Evolutionary conservation across 2,329 filamentous ascomycete genomes (phyloP).

Genomic region (Beauveria brongniartii): DNA sequence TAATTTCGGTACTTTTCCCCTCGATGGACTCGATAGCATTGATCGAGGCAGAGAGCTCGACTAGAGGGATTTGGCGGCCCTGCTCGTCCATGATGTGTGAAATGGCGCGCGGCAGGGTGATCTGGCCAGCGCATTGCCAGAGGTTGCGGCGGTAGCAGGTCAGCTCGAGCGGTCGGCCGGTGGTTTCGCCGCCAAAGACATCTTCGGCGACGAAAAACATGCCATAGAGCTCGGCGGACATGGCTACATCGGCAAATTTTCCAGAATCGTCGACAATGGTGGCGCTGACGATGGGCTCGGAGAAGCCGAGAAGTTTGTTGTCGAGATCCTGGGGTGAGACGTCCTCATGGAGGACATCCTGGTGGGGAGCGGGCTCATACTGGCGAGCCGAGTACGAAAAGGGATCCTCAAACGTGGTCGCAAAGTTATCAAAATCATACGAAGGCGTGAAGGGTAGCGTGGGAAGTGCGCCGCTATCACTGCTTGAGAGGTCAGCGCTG

Average conservation of each 20-base stretch:
- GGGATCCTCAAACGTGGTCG: constrained; percentile 57
- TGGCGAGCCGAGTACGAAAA: constrained; percentile 49
- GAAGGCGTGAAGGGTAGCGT: constrained; percentile 46
- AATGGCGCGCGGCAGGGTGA: constrained; percentile 67
- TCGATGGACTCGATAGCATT: constrained; percentile 88
- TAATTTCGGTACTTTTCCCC: constrained; percentile 85
- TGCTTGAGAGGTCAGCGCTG: constrained; percentile 12
- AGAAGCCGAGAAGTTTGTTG: constrained; percentile 69
- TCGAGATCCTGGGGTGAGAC: constrained; percentile 50
- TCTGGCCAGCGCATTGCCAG: constrained; percentile 86
- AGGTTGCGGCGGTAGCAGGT: constrained; percentile 93
- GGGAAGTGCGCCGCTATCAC: constrained; percentile 27
- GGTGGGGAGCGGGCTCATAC: constrained; percentile 36
- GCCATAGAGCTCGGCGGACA: constrained; percentile 72
- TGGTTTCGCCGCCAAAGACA: constrained; percentile 56
- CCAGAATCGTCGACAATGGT: constrained; percentile 59
- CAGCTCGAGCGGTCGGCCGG: constrained; percentile 62
- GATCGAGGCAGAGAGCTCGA: constrained; percentile 73
- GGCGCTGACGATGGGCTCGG: constrained; percentile 50
- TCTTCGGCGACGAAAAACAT: constrained; percentile 87
- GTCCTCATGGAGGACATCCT: constrained; percentile 37
- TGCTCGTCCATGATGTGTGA: constrained; percentile 66
- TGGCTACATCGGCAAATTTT: constrained; percentile 53
- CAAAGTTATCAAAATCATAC: constrained; percentile 54
- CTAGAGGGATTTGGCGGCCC: constrained; percentile 66